These are phyloP conservation scores for Arthrobotrys pseudoclavata DNA, from an alignment of 2,329 filamentous ascomycete genomes.

Conservation along the genomic window DNA sequence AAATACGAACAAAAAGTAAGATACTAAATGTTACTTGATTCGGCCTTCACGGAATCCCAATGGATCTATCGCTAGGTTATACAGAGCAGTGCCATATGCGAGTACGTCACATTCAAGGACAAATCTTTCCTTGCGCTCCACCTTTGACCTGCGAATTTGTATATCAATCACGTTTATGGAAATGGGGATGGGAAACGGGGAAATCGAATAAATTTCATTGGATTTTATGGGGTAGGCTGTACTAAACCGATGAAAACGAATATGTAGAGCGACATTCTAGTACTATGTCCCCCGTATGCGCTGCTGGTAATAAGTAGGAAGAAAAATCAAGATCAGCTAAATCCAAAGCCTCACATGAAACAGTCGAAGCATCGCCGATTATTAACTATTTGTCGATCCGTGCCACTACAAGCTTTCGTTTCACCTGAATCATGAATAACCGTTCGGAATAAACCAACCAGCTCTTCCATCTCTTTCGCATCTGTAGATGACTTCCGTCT, in stretches of 20 bases:
- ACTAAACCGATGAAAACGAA: not conserved
- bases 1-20: not conserved
- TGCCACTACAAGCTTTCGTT: not conserved
- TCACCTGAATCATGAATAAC: not conserved
- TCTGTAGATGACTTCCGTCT: not conserved
- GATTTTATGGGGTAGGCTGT: not conserved
- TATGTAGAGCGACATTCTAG: not conserved
- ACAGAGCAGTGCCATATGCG: slow-evolving; percentile 54
- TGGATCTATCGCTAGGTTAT: slow-evolving; percentile 59
- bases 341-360: slow-evolving; percentile 7
- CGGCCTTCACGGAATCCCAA: slow-evolving; percentile 23
- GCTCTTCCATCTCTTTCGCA: slow-evolving; percentile 19
- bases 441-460: slow-evolving; percentile 6
- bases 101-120: slow-evolving; percentile 53
- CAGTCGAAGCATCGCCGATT: slow-evolving; percentile 4
- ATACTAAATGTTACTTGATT: not conserved
- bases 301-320: not conserved
- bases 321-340: not conserved
- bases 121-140: slow-evolving; percentile 59
- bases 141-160: slow-evolving; percentile 58
- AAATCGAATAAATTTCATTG: not conserved
- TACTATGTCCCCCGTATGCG: not conserved
- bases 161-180: slow-evolving; percentile 27
- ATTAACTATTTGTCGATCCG: not conserved
- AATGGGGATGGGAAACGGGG: not conserved